A percentile compares a stretch with the other conserved stretches of the same genome.
Evolutionary conservation across 208 protist genomes (phyloP).

Genomic region (Zelonia costaricensis): DNA sequence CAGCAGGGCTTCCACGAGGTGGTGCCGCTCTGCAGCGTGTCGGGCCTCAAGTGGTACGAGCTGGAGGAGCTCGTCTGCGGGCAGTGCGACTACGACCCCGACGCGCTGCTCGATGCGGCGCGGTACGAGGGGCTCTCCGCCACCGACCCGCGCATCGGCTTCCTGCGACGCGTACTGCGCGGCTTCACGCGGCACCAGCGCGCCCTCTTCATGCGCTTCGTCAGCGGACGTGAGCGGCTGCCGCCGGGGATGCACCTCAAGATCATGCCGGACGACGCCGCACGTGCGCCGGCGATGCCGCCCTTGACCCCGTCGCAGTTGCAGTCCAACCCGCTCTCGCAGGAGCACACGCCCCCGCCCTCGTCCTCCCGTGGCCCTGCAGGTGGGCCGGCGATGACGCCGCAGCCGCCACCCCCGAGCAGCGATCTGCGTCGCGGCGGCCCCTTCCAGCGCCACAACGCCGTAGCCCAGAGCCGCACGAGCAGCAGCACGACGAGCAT

Average conservation of each 20-base stretch:
- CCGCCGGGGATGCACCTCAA: constrained; percentile 77
- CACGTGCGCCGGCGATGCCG: constrained; percentile 2
- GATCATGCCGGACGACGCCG: constrained; percentile 69
- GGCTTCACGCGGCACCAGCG: constrained; percentile 84
- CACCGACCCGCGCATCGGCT: constrained; percentile 59
- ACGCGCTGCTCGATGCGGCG: constrained; percentile 79
- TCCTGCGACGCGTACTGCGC: constrained; percentile 79
- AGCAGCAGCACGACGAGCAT: constrained; percentile 2
- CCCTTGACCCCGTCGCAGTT: constrained; percentile 12
- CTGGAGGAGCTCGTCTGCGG: constrained; percentile 92
- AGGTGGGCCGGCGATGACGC: constrained; percentile 11
- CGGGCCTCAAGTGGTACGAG: constrained; percentile 88
- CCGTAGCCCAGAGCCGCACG: constrained; percentile 10
- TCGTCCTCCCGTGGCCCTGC: too few species aligned
- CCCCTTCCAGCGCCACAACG: constrained; percentile 18
- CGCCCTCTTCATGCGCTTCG: constrained; percentile 90
- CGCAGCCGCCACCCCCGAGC: constrained; percentile 26
- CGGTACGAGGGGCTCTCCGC: constrained; percentile 74
- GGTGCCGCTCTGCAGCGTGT: constrained; percentile 69
- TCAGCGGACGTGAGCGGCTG: constrained; percentile 88
- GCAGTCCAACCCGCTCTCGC: too few species aligned
- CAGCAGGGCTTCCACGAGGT: constrained; percentile 86
- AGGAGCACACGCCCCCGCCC: too few species aligned
- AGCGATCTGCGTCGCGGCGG: neutral
- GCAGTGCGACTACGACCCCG: constrained; percentile 86